phyloP scores from a whole-genome alignment of 495 filamentous ascomycete genomes.

The Podospora didyma region DNA sequence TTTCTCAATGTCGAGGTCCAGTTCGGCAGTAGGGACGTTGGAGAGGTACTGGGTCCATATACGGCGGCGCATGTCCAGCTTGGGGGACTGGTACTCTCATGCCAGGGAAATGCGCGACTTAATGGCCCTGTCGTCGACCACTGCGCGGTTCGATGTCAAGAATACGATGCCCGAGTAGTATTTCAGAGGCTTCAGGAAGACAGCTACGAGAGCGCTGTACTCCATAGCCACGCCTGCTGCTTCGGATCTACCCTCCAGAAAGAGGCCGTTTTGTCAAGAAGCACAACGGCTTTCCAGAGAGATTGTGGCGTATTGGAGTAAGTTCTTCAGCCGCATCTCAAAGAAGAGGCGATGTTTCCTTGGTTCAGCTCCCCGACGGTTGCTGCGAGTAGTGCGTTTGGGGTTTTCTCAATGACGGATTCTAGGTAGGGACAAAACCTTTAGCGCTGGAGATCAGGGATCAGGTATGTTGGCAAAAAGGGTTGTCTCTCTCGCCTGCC shows the following conservation, averaged over 20 bases:
- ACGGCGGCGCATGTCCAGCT: constrained; percentile 20
- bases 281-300: constrained; percentile 76
- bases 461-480: too few species aligned
- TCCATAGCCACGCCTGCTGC: background rate
- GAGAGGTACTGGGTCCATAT: constrained; percentile 28
- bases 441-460: too few species aligned
- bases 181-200: constrained; percentile 42
- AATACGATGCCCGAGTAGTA: constrained; percentile 45
- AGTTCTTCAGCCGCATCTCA: constrained; percentile 70
- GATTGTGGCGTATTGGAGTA: constrained; percentile 76
- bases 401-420: background rate
- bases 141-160: constrained; percentile 50
- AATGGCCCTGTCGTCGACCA: constrained; percentile 53
- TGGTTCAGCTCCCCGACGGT: background rate
- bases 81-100: constrained; percentile 30
- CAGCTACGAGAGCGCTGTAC: constrained; percentile 39
- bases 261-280: constrained; percentile 60
- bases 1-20: background rate
- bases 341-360: constrained; percentile 41
- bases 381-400: background rate
- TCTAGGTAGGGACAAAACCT: background rate
- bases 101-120: constrained; percentile 47
- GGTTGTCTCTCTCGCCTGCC: constrained; percentile 32
- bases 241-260: constrained; percentile 2
- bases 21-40: background rate